A percentile compares a stretch with the other conserved stretches of the same genome.
phyloP scores from a whole-genome alignment of 2,329 filamentous ascomycete genomes.

The Epichloe gansuensis region DNA sequence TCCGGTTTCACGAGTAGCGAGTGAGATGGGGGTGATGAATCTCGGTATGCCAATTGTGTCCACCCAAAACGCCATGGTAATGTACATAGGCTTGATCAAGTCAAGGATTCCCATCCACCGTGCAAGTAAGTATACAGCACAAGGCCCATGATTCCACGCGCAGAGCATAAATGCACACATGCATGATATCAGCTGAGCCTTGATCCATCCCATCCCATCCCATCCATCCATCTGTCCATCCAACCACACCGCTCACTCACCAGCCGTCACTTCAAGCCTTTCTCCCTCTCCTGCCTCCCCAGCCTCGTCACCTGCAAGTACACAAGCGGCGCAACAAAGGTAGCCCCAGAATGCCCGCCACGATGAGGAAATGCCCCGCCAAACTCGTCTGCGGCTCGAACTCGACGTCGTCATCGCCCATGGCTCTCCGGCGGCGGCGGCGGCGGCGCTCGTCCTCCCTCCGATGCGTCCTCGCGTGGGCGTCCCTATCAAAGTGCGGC shows the following conservation, averaged over 20 bases:
- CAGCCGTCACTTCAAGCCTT: conserved; percentile 1
- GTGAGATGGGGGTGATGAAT: too few species aligned
- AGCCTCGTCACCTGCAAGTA: conserved; percentile 26
- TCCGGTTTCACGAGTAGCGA: neutral
- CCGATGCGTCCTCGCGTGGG: conserved; percentile 64
- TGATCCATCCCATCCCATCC: neutral
- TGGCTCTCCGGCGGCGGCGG: conserved; percentile 24
- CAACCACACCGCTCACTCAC: neutral
- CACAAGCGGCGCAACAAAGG: conserved; percentile 32
- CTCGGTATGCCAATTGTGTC: neutral
- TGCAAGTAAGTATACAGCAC: too few species aligned
- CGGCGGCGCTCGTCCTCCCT: conserved; percentile 39
- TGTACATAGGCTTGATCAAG: too few species aligned
- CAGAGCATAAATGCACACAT: too few species aligned
- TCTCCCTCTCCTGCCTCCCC: conserved; percentile 17
- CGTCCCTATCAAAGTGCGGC: conserved; percentile 65
- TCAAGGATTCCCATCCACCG: too few species aligned
- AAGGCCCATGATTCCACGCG: too few species aligned
- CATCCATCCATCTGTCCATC: neutral
- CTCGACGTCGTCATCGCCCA: conserved; percentile 23
- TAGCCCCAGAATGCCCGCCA: conserved; percentile 35
- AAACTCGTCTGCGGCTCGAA: conserved; percentile 30
- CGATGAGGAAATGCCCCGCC: conserved; percentile 36
- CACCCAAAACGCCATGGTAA: neutral
- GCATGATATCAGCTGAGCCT: too few species aligned